Evolutionary conservation across 371 early-diverging fungal genomes (phyloP), one percentile per base, ranked within the genome.

Genomic region (Blakeslea trispora): DNA sequence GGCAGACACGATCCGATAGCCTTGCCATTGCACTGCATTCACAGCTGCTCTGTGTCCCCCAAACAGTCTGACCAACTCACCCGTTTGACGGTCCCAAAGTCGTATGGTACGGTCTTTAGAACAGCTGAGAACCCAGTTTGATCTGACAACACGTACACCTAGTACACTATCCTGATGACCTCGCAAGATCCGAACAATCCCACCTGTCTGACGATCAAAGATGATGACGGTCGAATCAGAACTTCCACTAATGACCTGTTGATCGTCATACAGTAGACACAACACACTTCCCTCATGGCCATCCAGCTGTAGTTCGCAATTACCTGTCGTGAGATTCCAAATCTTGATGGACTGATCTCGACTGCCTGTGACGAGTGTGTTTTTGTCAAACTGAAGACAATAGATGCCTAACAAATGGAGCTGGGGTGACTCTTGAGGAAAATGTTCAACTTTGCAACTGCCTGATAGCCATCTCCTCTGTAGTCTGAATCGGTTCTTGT

Each of bases 341-440:
- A 93, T 68, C 55, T 88, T 88, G 63, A 98, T 83, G 3, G 94
- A 90, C 32, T 83, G 75, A 76, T 99, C 99, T 39, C 96, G 85
- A 7, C 96, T 95, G 2, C 99, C 98, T 0, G 94, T 91, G 4
- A 96, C 87, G 18, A 97, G 82, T 53, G 83, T 83, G 19, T 88
- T 57, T 18, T 78, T 74, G 61, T 95, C 94, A 63, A 91, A 92
- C 63, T 96, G 98, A 23, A 96, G 75, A 59, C 96, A 96, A 62
- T 99, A 95, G 7, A 99, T 93, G 47, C 93, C 88, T 60, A 97
- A 98, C 13, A 58, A 55, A 66, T 99, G 99, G 1, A 96, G 89
- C 21, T 75, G 66, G 39, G 10, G 85, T 61, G 24, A 64, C 67
- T 18, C 57, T 63, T 24, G 67, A 45, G 45, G 63, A 17, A 44